Evolutionary conservation across 768 basidiomycete genomes (phyloP), one percentile per base, ranked within the genome.

Genomic region (Gymnopilus dilepis): DNA sequence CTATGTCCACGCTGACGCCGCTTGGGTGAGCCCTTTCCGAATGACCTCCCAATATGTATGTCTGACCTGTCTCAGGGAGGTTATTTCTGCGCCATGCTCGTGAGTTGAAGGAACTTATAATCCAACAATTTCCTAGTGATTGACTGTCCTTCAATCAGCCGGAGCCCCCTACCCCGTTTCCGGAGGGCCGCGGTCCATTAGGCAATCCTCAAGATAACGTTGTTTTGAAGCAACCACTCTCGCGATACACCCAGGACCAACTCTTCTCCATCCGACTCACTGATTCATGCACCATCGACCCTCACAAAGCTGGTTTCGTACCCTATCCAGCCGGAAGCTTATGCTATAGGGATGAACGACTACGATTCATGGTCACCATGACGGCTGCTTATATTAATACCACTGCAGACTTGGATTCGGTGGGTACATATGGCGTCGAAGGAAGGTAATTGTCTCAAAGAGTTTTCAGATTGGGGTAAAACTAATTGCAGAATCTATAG

Each of bases 351-450:
- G 80, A 82, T 50, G 74, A 70, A 4, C 69, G 79, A 1, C 67
- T 77, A 68, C 60, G 75, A 19, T 74, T 67, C 50, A 62, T 82
- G 38, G 56, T 80, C 15, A 81, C 77, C 0, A 21, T 43, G n/a
- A 69, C 56, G 11, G 62, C 65, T 13, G 43, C 57, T 3, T 58
- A 60, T 28, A 54, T 67, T 21, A 24, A 59, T 31, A 52, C 54
- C 33, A 65, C 60, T n/a, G 69, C 64, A 30, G 63, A 56, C 11
- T 72, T 43, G 0, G 74, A 73, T 57, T 76, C 67, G 51, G 78
- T 83, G 26, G 82, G 82, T 0, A 66, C 76, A 0, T 82, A 80
- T 60, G 82, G 82, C 3, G 68, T 84, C 26, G 81, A 82, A 64
- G 82, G 82, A 62, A 82, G 81, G 82, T 80, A 41, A 43, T n/a